These are phyloP conservation scores for Naganishia cerealis DNA, from an alignment of 1,284 basidiomycete genomes.

Conservation along the genomic window DNA sequence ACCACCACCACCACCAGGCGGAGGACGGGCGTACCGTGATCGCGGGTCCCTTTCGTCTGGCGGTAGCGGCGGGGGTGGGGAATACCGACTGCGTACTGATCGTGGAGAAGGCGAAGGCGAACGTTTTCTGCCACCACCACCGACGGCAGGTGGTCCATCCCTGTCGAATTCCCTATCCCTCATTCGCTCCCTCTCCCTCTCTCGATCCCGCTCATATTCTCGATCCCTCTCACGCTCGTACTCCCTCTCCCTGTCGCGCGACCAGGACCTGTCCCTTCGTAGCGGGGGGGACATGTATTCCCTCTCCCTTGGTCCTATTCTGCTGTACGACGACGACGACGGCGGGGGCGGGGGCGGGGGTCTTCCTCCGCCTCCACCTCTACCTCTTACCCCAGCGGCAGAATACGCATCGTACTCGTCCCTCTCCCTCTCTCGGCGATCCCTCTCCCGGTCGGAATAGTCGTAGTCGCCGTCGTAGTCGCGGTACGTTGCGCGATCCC, in stretches of 20 bases:
- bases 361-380: not conserved
- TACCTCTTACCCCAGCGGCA: not conserved
- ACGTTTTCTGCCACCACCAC: conserved; percentile 3
- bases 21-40: not conserved
- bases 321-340: not conserved
- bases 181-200: not conserved
- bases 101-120: conserved; percentile 10
- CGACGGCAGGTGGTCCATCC: not conserved
- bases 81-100: not conserved
- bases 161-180: not conserved
- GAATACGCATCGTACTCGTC: conserved; percentile 12
- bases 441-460: not conserved
- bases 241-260: conserved; percentile 11
- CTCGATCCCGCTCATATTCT: not conserved
- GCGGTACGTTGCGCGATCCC: conserved; percentile 4
- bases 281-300: conserved; percentile 1
- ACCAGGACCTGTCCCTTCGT: conserved; percentile 6
- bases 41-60: not conserved
- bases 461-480: conserved; percentile 14
- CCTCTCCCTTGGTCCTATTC: conserved; percentile 2
- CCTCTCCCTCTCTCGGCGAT: not conserved
- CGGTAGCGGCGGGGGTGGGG: conserved; percentile 8
- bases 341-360: not conserved
- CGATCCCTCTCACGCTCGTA: not conserved
- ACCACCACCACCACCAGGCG: not conserved